These are phyloP conservation scores for Sextonia rubra DNA, from an alignment of 164 flowering plant genomes.

Conservation along the genomic window DNA sequence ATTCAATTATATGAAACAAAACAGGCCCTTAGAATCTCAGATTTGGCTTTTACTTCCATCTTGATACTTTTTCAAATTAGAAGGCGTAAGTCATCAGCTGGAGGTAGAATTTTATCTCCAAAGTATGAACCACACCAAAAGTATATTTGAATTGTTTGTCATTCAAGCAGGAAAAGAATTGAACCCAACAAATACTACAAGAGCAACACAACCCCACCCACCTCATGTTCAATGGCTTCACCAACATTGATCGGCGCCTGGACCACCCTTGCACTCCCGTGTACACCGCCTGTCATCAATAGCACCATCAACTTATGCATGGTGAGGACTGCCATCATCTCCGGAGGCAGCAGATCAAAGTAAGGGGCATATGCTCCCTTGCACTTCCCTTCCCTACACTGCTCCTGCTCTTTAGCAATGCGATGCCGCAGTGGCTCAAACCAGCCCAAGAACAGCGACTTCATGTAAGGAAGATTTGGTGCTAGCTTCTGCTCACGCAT, in stretches of 20 bases:
- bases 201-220: constrained; percentile 17
- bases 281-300: constrained; percentile 69
- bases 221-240: constrained; percentile 97
- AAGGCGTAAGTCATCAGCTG: too few relatives aligned
- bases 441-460: constrained; percentile 94
- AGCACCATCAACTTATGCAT: constrained; percentile 92
- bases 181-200: neutral
- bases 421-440: constrained; percentile 74
- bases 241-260: constrained; percentile 76
- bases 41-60: too few relatives aligned
- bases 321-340: constrained; percentile 88
- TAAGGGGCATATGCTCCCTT: constrained; percentile 43
- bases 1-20: too few relatives aligned
- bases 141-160: neutral
- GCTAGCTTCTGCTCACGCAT: constrained; percentile 92
- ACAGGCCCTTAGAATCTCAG: too few relatives aligned
- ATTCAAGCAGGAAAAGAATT: neutral
- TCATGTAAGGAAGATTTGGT: constrained; percentile 93
- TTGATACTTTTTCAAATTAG: too few relatives aligned
- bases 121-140: neutral
- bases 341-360: constrained; percentile 73
- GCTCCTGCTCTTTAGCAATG: constrained; percentile 63
- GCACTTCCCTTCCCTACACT: constrained; percentile 38
- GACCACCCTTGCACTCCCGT: constrained; percentile 66
- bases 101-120: neutral